Evolutionary conservation across 495 filamentous ascomycete species (phyloP), one percentile per base, ranked within the genome.

Genomic region (Trichoderma erinaceum): DNA sequence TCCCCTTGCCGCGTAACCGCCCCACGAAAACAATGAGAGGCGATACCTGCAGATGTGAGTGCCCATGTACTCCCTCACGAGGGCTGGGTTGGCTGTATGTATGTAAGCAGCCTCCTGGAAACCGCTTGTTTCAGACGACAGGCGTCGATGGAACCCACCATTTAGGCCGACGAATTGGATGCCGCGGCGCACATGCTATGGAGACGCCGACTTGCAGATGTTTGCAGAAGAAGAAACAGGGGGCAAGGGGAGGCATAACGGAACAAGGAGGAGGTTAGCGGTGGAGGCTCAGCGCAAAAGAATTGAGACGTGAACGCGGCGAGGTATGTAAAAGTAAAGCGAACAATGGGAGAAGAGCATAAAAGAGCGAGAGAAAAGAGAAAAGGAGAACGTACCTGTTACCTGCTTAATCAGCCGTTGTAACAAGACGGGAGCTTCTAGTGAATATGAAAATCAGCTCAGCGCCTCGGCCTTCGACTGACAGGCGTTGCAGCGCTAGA

Each of bases 91-190:
- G 44, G 44, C 3, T 48, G 12, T 48, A 21, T 58, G 25, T 32
- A 61, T 27, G 56, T 61, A 61, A 61, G 56, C 56, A 61, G 25
- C 56, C 56, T 61, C 56, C 56, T 27, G 11, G 56, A 61, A 61
- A 23, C 56, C 56, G 29, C 27, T 23, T 61, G 56, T 61, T 61
- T 61, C 56, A 61, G 56, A 61, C 56, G 25, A 25, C 56, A 25
- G 56, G 56, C 29, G 23, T 61, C 23, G 11, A 61, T 61, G 56
- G 56, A 61, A 32, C 56, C 48, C 56, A 16, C 56, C 23, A 25
- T 23, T 29, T 29, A 23, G 56, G 25, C 56, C 25, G 56, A 11
- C 56, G 56, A 61, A 61, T 61, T 32, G 25, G 56, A 61, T 3
- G 56, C 23, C 25, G 3, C 16, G 50, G 16, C 8, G n/a, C 16